These are phyloP conservation scores for Dendrobium chrysotoxum DNA, from an alignment of 106 monocot species.

Conservation along the genomic window DNA sequence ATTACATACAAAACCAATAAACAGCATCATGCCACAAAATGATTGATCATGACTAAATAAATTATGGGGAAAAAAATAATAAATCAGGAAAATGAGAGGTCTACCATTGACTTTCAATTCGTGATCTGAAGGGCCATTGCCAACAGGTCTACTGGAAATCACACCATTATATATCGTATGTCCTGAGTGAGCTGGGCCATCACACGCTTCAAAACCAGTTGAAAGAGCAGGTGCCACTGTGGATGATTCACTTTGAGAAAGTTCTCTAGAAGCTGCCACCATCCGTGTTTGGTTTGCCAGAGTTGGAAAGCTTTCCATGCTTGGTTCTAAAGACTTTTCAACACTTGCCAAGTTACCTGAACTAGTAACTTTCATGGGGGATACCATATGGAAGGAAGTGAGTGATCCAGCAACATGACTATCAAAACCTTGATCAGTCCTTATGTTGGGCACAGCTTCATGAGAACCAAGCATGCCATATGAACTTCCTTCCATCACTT, in stretches of 20 bases:
- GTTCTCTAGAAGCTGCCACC: conserved; percentile 29
- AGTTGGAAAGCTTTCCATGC: conserved; percentile 21
- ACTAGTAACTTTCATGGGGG: conserved; percentile 19
- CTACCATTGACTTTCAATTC: conserved; percentile 36
- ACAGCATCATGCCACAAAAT: neutral
- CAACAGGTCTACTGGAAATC: conserved; percentile 25
- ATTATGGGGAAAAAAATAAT: neutral
- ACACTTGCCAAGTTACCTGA: conserved; percentile 10
- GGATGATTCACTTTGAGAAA: conserved; percentile 58
- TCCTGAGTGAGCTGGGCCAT: conserved; percentile 24
- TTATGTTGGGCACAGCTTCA: conserved; percentile 20
- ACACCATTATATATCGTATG: conserved; percentile 41
- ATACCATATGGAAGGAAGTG: conserved; percentile 16
- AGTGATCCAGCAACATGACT: conserved; percentile 22
- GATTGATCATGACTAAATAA: neutral
- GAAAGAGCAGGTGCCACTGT: conserved; percentile 35
- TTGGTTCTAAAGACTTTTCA: conserved; percentile 23
- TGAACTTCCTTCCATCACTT: conserved; percentile 19
- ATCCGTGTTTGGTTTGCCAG: conserved; percentile 32
- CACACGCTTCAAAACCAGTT: conserved; percentile 47
- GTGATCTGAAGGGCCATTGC: conserved; percentile 28
- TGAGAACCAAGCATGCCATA: conserved; percentile 29
- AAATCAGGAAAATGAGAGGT: neutral
- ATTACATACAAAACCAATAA: neutral
- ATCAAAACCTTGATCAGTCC: conserved; percentile 13